These are phyloP conservation scores for Fusarium sp. DNA, from an alignment of 2,329 filamentous ascomycete genomes.

Conservation along the genomic window DNA sequence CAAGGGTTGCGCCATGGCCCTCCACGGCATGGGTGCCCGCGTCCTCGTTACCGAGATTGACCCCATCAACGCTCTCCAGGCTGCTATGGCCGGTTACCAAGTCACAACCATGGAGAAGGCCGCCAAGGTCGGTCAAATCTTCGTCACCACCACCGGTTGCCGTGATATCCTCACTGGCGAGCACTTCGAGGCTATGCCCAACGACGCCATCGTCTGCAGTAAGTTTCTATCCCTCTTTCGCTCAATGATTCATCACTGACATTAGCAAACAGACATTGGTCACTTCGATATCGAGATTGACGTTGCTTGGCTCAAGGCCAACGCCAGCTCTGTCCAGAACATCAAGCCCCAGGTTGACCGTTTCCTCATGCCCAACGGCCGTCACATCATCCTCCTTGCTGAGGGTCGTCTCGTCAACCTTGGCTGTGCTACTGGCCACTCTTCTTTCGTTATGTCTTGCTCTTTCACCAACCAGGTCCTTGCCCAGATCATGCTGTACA, in stretches of 20 bases:
- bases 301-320: constrained; percentile 99
- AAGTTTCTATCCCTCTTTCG: constrained; percentile 47
- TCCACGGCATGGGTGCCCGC: constrained; percentile 96
- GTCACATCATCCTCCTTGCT: constrained; percentile 97
- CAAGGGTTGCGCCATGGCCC: constrained; percentile 97
- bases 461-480: constrained; percentile 99
- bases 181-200: constrained; percentile 96
- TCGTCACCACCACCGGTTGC: constrained; percentile 99
- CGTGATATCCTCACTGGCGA: constrained; percentile 92
- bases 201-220: constrained; percentile 99
- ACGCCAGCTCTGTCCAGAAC: constrained; percentile 91
- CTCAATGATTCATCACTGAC: constrained; percentile 18
- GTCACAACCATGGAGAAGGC: constrained; percentile 99
- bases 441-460: constrained; percentile 99
- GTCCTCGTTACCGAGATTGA: constrained; percentile 97
- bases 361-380: constrained; percentile 91
- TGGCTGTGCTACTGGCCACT: constrained; percentile 98
- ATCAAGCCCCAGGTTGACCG: constrained; percentile 99
- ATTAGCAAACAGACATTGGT: constrained; percentile 75
- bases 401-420: constrained; percentile 99
- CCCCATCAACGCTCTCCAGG: constrained; percentile 99
- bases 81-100: constrained; percentile 96
- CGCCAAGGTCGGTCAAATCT: constrained; percentile 89
- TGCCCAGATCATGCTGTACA: constrained; percentile 98
- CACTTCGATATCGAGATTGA: constrained; percentile 99